A percentile compares a stretch with the other conserved stretches of the same genome.
These are phyloP conservation scores for Beauveria caledonica DNA, from an alignment of 2,329 filamentous ascomycete species.

Conservation along the genomic window DNA sequence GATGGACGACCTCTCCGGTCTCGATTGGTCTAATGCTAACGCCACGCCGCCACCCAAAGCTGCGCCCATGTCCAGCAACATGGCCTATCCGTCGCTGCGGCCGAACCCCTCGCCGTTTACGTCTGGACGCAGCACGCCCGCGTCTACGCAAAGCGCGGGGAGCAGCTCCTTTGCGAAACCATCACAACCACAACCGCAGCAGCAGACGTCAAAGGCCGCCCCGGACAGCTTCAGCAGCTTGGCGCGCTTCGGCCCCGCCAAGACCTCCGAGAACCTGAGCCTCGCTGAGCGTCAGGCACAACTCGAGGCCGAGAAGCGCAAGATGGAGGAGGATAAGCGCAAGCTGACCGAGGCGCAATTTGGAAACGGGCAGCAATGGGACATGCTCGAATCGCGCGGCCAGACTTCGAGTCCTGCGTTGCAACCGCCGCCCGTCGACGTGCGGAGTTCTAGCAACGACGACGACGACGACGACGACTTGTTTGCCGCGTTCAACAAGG, in stretches of 20 bases:
- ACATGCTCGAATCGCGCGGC: constrained; percentile 54
- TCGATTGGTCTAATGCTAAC: constrained; percentile 48
- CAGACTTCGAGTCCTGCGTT: constrained; percentile 30
- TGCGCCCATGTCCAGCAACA: constrained; percentile 32
- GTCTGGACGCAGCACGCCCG: constrained; percentile 49
- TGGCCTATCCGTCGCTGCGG: constrained; percentile 40
- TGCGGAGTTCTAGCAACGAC: constrained; percentile 23
- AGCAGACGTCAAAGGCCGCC: constrained; percentile 18
- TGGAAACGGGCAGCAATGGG: constrained; percentile 69
- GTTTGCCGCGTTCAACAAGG: constrained; percentile 58
- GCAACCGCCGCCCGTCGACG: constrained; percentile 14
- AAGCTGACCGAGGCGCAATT: constrained; percentile 69
- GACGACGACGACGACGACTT: constrained; percentile 59
- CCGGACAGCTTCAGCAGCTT: constrained; percentile 74
- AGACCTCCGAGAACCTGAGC: constrained; percentile 61
- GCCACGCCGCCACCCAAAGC: constrained; percentile 21
- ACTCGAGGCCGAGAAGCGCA: constrained; percentile 55
- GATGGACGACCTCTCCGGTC: constrained; percentile 56
- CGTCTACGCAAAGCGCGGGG: constrained; percentile 39
- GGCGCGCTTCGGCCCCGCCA: constrained; percentile 49
- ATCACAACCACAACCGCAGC: constrained; percentile 20
- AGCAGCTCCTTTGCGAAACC: constrained; percentile 35
- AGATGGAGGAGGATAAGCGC: constrained; percentile 65
- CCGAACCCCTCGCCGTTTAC: constrained; percentile 47
- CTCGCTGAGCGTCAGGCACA: constrained; percentile 70